Evolutionary conservation across 495 filamentous ascomycete species (phyloP).

Genomic region (Hapsidospora chrysogenum): DNA sequence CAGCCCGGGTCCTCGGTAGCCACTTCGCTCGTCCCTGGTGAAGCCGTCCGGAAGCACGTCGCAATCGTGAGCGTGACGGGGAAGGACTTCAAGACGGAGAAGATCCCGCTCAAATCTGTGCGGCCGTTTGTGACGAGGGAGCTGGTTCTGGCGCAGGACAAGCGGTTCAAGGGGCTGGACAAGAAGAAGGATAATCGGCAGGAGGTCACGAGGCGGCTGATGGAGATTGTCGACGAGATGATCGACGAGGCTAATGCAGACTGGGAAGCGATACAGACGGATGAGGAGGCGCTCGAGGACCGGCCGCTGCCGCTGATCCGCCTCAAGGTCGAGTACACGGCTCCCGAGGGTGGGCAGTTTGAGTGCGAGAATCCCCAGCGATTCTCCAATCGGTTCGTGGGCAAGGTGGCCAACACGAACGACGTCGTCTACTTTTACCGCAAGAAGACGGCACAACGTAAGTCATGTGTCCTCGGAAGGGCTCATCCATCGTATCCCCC

Average conservation of each 20-base stretch:
- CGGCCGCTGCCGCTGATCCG: slow-evolving; percentile 71
- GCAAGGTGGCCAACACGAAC: slow-evolving; percentile 80
- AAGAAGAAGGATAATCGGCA: slow-evolving; percentile 69
- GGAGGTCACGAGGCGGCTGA: slow-evolving; percentile 61
- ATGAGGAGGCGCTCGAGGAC: slow-evolving; percentile 35
- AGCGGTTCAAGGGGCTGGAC: slow-evolving; percentile 56
- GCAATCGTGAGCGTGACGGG: slow-evolving; percentile 72
- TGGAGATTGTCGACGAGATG: slow-evolving; percentile 60
- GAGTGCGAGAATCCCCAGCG: slow-evolving; percentile 93
- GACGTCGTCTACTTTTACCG: slow-evolving; percentile 89
- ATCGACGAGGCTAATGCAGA: slow-evolving; percentile 70
- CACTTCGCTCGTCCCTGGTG: slow-evolving; percentile 77
- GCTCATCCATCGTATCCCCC: neutral
- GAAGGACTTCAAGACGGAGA: slow-evolving; percentile 64
- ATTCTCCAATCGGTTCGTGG: slow-evolving; percentile 85
- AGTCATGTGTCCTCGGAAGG: slow-evolving; percentile 3
- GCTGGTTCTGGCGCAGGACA: slow-evolving; percentile 59
- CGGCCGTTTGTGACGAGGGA: slow-evolving; percentile 83
- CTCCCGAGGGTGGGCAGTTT: slow-evolving; percentile 71
- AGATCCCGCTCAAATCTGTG: slow-evolving; percentile 71
- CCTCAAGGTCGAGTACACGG: slow-evolving; percentile 78
- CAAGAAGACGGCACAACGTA: slow-evolving; percentile 46
- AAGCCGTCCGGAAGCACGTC: slow-evolving; percentile 84
- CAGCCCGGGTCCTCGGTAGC: slow-evolving; percentile 94
- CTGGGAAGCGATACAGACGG: slow-evolving; percentile 60